Conservation (phyloP, 2,329 filamentous ascomycete species). For the Paecilomyces dactylethromorphus region DNA sequence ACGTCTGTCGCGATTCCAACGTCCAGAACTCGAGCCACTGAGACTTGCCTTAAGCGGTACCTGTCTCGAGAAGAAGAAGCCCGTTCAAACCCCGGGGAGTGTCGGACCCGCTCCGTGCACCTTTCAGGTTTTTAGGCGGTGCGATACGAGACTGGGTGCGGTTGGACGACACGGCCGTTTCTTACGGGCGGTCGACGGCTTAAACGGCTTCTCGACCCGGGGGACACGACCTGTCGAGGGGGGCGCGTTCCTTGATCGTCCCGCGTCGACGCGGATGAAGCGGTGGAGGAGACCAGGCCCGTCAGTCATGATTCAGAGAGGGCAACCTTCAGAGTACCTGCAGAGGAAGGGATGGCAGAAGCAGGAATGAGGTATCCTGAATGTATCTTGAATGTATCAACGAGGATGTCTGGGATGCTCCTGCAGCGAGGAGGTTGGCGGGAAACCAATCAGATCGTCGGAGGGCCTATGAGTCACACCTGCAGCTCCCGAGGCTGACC, state of each 20-base stretch:
- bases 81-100: background rate
- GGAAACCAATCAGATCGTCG: constrained; percentile 18
- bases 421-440: background rate
- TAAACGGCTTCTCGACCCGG: background rate
- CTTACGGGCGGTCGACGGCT: background rate
- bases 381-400: background rate
- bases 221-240: background rate
- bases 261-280: background rate
- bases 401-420: background rate
- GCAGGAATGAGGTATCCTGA: background rate
- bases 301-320: background rate
- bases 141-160: background rate
- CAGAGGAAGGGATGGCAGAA: background rate
- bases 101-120: background rate
- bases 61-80: background rate
- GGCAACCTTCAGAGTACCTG: background rate
- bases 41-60: background rate
- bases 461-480: constrained; percentile 31
- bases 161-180: background rate
- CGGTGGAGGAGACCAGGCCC: background rate
- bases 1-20: no score
- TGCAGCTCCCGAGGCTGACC: constrained; percentile 15
- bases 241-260: background rate
- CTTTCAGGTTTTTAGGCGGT: background rate
- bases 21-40: background rate